Conservation (phyloP, 1,284 basidiomycete genomes). For the Ceratobasidium sp. region DNA sequence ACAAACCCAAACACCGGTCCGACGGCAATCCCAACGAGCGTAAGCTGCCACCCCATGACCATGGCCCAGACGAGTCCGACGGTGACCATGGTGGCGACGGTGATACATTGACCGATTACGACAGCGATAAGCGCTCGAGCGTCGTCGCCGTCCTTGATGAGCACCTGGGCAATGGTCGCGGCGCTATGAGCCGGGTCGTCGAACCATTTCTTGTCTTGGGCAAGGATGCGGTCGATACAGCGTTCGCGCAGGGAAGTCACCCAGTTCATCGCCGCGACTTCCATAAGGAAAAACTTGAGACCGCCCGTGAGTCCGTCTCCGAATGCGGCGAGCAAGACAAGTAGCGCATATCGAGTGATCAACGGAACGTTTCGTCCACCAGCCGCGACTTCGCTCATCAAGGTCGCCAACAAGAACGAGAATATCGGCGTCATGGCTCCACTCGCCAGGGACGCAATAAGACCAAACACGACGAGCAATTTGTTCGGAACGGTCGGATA, state of each 20-base stretch:
- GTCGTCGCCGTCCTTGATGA: constrained; percentile 94
- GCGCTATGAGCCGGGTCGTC: constrained; percentile 73
- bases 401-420: constrained; percentile 84
- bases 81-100: constrained; percentile 81
- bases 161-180: constrained; percentile 72
- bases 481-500: constrained; percentile 83
- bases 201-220: constrained; percentile 92
- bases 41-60: constrained; percentile 89
- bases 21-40: constrained; percentile 87
- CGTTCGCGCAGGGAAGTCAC: constrained; percentile 68
- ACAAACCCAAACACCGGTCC: constrained; percentile 82
- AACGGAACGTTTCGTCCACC: constrained; percentile 64
- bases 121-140: constrained; percentile 79
- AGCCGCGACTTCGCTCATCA: constrained; percentile 80
- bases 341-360: constrained; percentile 71
- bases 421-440: constrained; percentile 91
- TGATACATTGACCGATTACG: constrained; percentile 74
- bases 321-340: constrained; percentile 71
- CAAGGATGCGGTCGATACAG: constrained; percentile 69
- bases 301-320: constrained; percentile 78
- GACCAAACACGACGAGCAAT: constrained; percentile 69
- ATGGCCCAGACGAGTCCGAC: constrained; percentile 90
- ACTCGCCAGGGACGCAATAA: constrained; percentile 68
- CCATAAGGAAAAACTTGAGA: constrained; percentile 79
- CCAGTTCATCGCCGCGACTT: constrained; percentile 79